Conservation (phyloP, 352 stramenopile species). For the Phytopythium mirpurense region DNA sequence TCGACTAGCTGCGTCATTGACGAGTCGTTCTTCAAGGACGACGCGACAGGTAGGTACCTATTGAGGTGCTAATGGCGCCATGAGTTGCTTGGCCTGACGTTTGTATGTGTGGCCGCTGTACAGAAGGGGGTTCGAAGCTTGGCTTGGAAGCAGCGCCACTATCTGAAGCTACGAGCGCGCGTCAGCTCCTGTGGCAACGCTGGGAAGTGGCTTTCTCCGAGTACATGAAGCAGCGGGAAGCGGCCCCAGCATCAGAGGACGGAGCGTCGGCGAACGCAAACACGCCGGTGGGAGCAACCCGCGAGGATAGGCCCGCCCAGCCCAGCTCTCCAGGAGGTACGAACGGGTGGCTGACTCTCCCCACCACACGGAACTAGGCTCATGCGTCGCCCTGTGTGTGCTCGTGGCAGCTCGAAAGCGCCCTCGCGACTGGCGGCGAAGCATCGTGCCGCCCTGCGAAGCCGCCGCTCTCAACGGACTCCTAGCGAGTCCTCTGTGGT, state of each 20-base stretch:
- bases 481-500: neutral
- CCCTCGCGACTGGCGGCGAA: conserved; percentile 19
- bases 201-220: neutral
- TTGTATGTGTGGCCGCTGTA: neutral
- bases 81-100: neutral
- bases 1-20: conserved; percentile 36
- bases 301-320: neutral
- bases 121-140: neutral
- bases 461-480: neutral
- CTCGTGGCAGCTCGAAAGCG: conserved; percentile 18
- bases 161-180: neutral
- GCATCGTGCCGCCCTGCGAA: conserved; percentile 13
- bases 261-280: neutral
- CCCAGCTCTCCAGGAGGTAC: neutral
- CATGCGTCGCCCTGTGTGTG: neutral
- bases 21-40: conserved; percentile 22
- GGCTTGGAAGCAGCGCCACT: neutral
- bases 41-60: neutral
- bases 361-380: neutral
- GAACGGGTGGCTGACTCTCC: neutral
- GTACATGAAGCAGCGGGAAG: conserved; percentile 1
- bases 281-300: neutral
- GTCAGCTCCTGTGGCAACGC: neutral
- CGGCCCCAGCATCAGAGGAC: neutral
- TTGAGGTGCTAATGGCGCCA: no score